phyloP scores from a whole-genome alignment of 2,329 filamentous ascomycete species.

The Colletotrichum sp. region DNA sequence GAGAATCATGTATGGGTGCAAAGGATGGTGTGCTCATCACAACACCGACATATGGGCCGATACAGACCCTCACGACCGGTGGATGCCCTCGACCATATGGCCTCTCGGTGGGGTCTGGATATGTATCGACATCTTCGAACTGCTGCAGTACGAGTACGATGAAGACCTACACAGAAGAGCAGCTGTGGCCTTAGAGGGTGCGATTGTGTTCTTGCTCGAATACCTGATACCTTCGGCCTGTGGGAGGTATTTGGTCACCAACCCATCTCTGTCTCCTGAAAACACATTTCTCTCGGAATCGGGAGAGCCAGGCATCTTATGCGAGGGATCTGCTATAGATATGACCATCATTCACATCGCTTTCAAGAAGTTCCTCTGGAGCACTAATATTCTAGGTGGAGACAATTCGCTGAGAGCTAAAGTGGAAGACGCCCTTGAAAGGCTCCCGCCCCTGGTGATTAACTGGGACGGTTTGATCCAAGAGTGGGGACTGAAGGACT shows the following conservation, averaged over 20 bases:
- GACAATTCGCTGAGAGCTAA: neutral
- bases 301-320: slow-evolving; percentile 42
- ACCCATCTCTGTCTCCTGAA: slow-evolving; percentile 31
- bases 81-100: slow-evolving; percentile 39
- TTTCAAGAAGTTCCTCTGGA: slow-evolving; percentile 29
- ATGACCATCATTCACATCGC: slow-evolving; percentile 30
- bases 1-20: slow-evolving; percentile 34
- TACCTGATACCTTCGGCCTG: slow-evolving; percentile 28
- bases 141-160: slow-evolving; percentile 39
- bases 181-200: slow-evolving; percentile 32
- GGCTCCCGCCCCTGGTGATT: slow-evolving; percentile 24
- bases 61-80: slow-evolving; percentile 35
- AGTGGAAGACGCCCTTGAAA: neutral
- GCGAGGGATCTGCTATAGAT: slow-evolving; percentile 52
- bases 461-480: slow-evolving; percentile 38
- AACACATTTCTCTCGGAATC: slow-evolving; percentile 28
- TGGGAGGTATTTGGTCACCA: slow-evolving; percentile 28
- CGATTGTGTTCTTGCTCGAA: slow-evolving; percentile 34
- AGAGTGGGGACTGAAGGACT: slow-evolving; percentile 49
- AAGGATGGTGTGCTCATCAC: slow-evolving; percentile 38
- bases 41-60: slow-evolving; percentile 43
- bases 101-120: slow-evolving; percentile 46
- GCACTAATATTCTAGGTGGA: slow-evolving; percentile 17
- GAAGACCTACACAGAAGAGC: slow-evolving; percentile 26
- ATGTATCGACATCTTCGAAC: slow-evolving; percentile 41